A percentile compares a stretch with the other conserved stretches of the same genome.
phyloP scores from a whole-genome alignment of 2,329 filamentous ascomycete species.

The Penicillium aurantiogriseum region DNA sequence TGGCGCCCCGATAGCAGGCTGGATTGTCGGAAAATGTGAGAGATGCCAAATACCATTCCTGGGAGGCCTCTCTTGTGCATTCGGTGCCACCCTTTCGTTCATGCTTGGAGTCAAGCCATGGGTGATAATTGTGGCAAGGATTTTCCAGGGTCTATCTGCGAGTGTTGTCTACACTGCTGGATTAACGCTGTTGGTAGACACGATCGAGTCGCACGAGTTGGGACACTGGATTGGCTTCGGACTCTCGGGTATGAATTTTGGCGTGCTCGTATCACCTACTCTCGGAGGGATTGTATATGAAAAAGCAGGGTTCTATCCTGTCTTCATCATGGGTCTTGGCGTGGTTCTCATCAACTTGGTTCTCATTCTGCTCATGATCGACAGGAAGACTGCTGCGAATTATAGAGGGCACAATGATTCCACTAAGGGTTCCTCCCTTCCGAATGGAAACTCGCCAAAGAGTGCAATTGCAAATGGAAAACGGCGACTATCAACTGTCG shows the following conservation, averaged over 20 bases:
- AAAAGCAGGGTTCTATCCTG: conserved; percentile 6
- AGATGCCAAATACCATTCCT: conserved; percentile 4
- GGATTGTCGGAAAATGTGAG: neutral
- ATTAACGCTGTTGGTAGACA: conserved; percentile 9
- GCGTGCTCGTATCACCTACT: conserved; percentile 5
- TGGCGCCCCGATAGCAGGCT: conserved; percentile 5
- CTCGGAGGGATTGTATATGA: conserved; percentile 10
- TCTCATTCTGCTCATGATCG: conserved; percentile 6
- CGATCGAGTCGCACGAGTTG: conserved; percentile 10
- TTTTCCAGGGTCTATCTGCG: conserved; percentile 7
- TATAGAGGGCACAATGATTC: neutral
- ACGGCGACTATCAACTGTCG: neutral
- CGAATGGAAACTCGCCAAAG: neutral
- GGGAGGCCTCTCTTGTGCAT: conserved; percentile 3
- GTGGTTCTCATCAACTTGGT: conserved; percentile 1
- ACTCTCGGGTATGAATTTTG: conserved; percentile 9
- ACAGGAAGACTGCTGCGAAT: neutral
- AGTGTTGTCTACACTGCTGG: conserved; percentile 6
- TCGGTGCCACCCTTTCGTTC: neutral
- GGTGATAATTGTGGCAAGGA: conserved; percentile 8
- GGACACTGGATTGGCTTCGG: conserved; percentile 11
- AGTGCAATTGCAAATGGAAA: neutral
- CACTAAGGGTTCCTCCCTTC: neutral
- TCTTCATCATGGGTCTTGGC: conserved; percentile 3
- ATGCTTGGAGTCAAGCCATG: conserved; percentile 1